A percentile compares a stretch with the other conserved stretches of the same genome.
Evolutionary conservation across 805 yeast genomes (phyloP).

Genomic region (Sungouiella thailandica): DNA sequence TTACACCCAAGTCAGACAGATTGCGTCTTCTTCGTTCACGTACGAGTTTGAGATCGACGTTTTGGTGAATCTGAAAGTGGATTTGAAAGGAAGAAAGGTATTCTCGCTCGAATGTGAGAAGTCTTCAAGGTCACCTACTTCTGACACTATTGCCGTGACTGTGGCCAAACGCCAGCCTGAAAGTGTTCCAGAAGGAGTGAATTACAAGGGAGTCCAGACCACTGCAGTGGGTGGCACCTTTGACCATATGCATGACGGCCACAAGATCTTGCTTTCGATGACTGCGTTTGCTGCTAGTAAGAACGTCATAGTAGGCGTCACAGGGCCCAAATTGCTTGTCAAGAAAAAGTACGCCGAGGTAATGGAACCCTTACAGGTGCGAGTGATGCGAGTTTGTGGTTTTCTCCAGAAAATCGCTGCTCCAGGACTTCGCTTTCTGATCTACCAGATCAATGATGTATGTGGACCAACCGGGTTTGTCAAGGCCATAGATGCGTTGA

Average conservation of each 20-base stretch:
- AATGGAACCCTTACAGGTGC: conserved; percentile 51
- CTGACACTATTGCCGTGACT: no score
- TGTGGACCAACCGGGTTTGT: conserved; percentile 91
- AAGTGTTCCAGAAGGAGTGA: background rate
- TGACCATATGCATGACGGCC: conserved; percentile 96
- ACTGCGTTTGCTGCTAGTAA: conserved; percentile 56
- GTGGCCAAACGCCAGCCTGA: no score
- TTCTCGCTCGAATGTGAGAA: background rate
- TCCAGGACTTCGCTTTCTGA: conserved; percentile 44
- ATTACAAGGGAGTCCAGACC: background rate
- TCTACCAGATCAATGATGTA: conserved; percentile 69
- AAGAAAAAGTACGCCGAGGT: conserved; percentile 71
- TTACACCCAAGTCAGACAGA: conserved; percentile 24
- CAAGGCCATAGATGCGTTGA: conserved; percentile 68
- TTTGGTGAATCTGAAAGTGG: conserved; percentile 18
- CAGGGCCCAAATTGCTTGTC: conserved; percentile 65
- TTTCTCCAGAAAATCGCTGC: conserved; percentile 46
- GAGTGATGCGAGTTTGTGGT: conserved; percentile 42
- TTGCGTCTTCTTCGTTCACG: conserved; percentile 17
- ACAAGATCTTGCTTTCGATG: conserved; percentile 73
- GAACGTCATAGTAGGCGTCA: conserved; percentile 72
- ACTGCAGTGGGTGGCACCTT: conserved; percentile 92
- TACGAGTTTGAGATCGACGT: conserved; percentile 27
- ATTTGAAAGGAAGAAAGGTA: conserved; percentile 1
- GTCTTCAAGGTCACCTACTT: no score